A percentile compares a stretch with the other conserved stretches of the same genome.
phyloP scores from a whole-genome alignment of 108 stramenopile genomes.

The Mayamaea pseudoterrestris region DNA sequence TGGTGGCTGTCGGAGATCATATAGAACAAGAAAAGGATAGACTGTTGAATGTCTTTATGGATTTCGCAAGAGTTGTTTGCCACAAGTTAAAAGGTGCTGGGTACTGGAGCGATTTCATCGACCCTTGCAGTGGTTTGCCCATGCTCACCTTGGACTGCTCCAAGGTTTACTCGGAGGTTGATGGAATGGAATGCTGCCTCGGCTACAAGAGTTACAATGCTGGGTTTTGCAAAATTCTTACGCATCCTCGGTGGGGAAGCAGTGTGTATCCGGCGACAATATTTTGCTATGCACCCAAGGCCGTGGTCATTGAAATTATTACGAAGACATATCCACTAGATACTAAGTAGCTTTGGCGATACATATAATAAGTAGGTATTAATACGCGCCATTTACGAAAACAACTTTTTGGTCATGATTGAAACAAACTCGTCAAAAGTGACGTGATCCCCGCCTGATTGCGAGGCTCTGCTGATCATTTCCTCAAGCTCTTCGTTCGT shows the following conservation, averaged over 20 bases:
- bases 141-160: conserved; percentile 63
- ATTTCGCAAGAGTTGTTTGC: conserved; percentile 60
- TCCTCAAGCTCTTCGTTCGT: conserved; percentile 92
- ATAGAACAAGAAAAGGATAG: conserved; percentile 80
- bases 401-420: conserved; percentile 84
- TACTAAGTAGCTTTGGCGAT: too few species aligned
- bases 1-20: conserved; percentile 75
- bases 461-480: conserved; percentile 95
- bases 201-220: conserved; percentile 87
- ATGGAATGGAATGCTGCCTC: conserved; percentile 85
- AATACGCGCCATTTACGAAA: conserved; percentile 12
- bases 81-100: conserved; percentile 36
- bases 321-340: background rate
- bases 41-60: conserved; percentile 70
- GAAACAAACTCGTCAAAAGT: conserved; percentile 75
- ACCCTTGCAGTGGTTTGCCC: conserved; percentile 95
- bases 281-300: conserved; percentile 66
- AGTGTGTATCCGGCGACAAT: conserved; percentile 95
- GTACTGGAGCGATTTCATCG: conserved; percentile 92
- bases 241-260: conserved; percentile 92
- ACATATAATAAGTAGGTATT: too few species aligned
- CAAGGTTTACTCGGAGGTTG: conserved; percentile 88
- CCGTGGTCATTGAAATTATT: conserved; percentile 20
- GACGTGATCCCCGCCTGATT: conserved; percentile 79
- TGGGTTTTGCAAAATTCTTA: conserved; percentile 91